Evolutionary conservation across 208 protist species (phyloP), one percentile per base, ranked within the genome.

Genomic region (Leishmania gerbilli): DNA sequence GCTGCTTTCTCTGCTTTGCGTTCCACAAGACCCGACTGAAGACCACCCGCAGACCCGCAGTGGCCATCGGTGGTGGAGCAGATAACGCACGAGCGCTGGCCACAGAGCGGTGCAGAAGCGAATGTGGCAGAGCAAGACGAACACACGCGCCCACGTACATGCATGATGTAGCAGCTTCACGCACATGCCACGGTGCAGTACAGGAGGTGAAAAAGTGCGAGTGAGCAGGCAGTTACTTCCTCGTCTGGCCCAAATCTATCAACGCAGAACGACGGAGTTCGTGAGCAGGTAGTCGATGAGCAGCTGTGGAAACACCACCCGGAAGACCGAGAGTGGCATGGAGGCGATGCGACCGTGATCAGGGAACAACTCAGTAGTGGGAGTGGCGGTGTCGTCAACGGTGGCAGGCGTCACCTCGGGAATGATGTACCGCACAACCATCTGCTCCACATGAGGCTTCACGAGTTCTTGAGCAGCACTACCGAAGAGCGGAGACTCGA

Each of bases 271-370:
- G 9, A 95, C 56, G 17, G 90, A 83, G 77, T 92, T 84, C 60
- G 84, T 64, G 1, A 97, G 88, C 56, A 97, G 69, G 71, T 91
- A 97, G 76, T 94, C 91, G n/a, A 97, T 79, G 65, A 97, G 88
- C 55, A 93, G 68, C 83, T 97, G 93, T 27, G 93, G 91, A 80
- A 92, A 95, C 2, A 84, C 87, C 0, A 85, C 79, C 31, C 93
- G 92, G 60, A 97, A 95, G 24, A 97, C 87, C 13, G 92, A 93
- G 15, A 97, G 81, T 15, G 93, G 93, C 90, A 97, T 94, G 6
- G 86, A 76, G 27, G 86, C 71, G 42, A 93, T 55, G 56, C 60
- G 56, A 2, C 71, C 77, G 11, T 40, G 34, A 3, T 19, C 13
- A 21, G 68, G 21, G 65, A 65, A 37, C 56, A 45, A 8, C n/a